phyloP scores from a whole-genome alignment of 768 basidiomycete species.

The Dacryopinax primogenitus region DNA sequence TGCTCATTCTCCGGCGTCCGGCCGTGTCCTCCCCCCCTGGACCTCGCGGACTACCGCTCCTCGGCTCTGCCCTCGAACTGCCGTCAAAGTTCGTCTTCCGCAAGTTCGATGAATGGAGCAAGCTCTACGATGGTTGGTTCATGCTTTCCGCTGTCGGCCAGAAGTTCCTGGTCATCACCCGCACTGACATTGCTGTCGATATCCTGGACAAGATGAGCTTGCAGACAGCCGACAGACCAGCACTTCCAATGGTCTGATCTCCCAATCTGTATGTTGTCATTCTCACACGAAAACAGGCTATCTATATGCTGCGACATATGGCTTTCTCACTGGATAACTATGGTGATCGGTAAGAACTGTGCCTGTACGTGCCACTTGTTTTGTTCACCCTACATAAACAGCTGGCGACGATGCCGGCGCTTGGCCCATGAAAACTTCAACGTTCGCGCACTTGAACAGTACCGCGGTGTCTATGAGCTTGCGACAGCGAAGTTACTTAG shows the following conservation, averaged over 20 bases:
- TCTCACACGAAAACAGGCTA: not conserved
- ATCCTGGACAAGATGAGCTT: not conserved
- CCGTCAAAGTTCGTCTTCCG: not conserved
- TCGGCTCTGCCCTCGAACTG: not conserved
- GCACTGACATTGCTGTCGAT: not conserved
- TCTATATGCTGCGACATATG: not conserved
- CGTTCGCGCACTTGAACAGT: not conserved
- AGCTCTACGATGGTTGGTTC: not conserved
- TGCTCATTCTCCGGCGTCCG: too few species aligned
- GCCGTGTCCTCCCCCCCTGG: too few species aligned
- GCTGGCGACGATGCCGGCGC: conserved; percentile 1
- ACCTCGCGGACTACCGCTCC: not conserved
- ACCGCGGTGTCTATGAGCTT: not conserved
- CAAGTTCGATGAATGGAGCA: not conserved
- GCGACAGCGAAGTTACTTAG: not conserved
- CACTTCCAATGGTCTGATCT: not conserved
- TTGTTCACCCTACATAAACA: not conserved
- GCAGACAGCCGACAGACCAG: not conserved
- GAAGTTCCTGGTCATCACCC: not conserved
- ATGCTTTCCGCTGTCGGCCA: not conserved
- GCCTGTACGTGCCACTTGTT: not conserved
- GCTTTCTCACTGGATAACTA: not conserved
- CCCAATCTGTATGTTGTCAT: not conserved
- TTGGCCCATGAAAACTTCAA: not conserved
- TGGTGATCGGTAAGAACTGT: not conserved